phyloP scores from a whole-genome alignment of 768 basidiomycete species.

The Boletus pseudo-olivaceus region DNA sequence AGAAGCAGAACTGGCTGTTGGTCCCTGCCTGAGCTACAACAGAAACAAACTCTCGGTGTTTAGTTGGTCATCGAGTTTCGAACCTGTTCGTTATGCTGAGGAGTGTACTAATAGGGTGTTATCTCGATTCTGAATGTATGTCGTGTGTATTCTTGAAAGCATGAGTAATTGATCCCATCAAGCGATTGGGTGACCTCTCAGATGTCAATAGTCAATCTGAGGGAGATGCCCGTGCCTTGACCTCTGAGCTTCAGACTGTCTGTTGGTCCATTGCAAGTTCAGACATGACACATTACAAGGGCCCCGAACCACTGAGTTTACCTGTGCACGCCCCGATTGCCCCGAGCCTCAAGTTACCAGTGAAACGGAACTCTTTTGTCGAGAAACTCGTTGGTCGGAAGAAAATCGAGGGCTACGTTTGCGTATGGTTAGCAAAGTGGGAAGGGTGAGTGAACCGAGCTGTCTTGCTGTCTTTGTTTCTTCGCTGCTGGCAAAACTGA shows the following conservation, averaged over 20 bases:
- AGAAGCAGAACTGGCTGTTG: too few species aligned
- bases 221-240: too few species aligned
- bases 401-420: constrained; percentile 9
- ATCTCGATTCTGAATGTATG: background rate
- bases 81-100: background rate
- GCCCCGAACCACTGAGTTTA: too few species aligned
- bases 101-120: too few species aligned
- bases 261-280: too few species aligned
- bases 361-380: constrained; percentile 20
- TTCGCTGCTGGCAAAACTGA: background rate
- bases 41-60: too few species aligned
- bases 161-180: too few species aligned
- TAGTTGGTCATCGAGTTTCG: background rate
- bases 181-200: too few species aligned
- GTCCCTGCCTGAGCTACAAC: too few species aligned
- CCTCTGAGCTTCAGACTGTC: too few species aligned
- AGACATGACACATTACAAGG: too few species aligned
- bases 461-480: background rate
- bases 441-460: constrained; percentile 24
- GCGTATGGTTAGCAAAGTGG: constrained; percentile 32
- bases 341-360: constrained; percentile 6
- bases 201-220: too few species aligned
- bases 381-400: constrained; percentile 30
- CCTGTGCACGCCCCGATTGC: constrained; percentile 28
- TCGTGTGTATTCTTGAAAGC: background rate